Percentiles rank a stretch among this genome's conserved stretches.
Conservation (phyloP, 2,329 filamentous ascomycete genomes). For the Allantophomopsis lycopodina region DNA sequence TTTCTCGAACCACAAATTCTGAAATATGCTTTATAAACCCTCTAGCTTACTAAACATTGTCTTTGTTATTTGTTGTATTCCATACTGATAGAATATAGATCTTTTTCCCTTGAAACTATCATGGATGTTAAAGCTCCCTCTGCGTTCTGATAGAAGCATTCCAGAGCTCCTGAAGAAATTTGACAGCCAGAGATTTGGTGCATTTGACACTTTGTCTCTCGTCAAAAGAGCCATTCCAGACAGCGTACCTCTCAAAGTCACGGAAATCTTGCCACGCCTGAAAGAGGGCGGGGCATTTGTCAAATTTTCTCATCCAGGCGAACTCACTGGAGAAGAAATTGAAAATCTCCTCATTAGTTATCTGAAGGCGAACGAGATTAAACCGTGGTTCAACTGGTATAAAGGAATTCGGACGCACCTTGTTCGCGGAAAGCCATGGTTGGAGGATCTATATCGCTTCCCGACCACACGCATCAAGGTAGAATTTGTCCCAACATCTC, state of each 20-base stretch:
- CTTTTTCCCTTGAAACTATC: slow-evolving; percentile 71
- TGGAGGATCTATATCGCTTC: slow-evolving; percentile 79
- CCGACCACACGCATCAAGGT: slow-evolving; percentile 66
- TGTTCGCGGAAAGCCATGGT: slow-evolving; percentile 79
- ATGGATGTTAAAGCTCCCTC: slow-evolving; percentile 42
- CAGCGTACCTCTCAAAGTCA: slow-evolving; percentile 52
- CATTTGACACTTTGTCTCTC: slow-evolving; percentile 40
- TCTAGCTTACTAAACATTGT: no score
- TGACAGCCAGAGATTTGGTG: slow-evolving; percentile 32
- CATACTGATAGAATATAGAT: slow-evolving; percentile 49
- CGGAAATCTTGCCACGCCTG: slow-evolving; percentile 68
- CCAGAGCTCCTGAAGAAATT: slow-evolving; percentile 35
- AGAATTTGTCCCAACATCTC: slow-evolving; percentile 65
- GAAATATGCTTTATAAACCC: no score
- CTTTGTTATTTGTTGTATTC: background rate
- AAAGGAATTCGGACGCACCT: slow-evolving; percentile 54
- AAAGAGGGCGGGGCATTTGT: slow-evolving; percentile 92
- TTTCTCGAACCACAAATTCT: no score
- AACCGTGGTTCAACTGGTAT: slow-evolving; percentile 85
- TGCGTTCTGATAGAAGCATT: slow-evolving; percentile 26
- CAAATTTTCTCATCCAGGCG: slow-evolving; percentile 52
- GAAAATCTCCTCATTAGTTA: slow-evolving; percentile 46
- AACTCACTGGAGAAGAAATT: slow-evolving; percentile 33
- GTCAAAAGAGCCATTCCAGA: slow-evolving; percentile 48
- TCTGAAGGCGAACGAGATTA: slow-evolving; percentile 57